phyloP scores from a whole-genome alignment of 2,329 filamentous ascomycete species.

The Hymenoscyphus repandus region DNA sequence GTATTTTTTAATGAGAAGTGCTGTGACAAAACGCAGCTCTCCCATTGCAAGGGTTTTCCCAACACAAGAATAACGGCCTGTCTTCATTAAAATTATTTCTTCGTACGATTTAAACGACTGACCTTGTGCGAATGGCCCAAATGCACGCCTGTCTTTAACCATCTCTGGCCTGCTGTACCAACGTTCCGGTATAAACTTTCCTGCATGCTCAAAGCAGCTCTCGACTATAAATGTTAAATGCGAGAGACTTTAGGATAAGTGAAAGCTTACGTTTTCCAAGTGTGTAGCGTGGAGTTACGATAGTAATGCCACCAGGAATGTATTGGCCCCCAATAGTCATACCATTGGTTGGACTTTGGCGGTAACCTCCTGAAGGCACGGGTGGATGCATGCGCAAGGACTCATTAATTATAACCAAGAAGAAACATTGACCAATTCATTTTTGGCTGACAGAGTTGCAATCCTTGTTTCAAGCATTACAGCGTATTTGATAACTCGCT shows the following conservation, averaged over 20 bases:
- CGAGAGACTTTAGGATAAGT: too few species aligned
- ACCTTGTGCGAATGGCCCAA: constrained; percentile 3
- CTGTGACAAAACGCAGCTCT: background rate
- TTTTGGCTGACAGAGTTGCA: background rate
- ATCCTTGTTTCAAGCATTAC: background rate
- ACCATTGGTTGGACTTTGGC: constrained; percentile 4
- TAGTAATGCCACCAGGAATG: constrained; percentile 2
- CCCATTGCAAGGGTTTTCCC: constrained; percentile 2
- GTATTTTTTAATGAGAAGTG: constrained; percentile 1
- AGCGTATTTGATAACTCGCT: background rate
- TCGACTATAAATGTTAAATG: too few species aligned
- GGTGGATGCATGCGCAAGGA: constrained; percentile 15
- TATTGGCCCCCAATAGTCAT: constrained; percentile 3
- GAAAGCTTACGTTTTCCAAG: too few species aligned
- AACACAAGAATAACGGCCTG: constrained; percentile 5
- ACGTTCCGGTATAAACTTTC: constrained; percentile 8
- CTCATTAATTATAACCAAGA: constrained; percentile 25
- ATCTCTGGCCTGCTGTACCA: constrained; percentile 2
- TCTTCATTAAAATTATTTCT: background rate
- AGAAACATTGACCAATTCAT: background rate
- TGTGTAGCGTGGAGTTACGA: constrained; percentile 2
- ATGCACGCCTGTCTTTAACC: background rate
- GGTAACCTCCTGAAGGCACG: background rate
- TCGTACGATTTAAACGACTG: background rate
- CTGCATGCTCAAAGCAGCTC: background rate